These are phyloP conservation scores for Paracamarosporium sp. DNA, from an alignment of 2,329 filamentous ascomycete genomes.

Conservation along the genomic window DNA sequence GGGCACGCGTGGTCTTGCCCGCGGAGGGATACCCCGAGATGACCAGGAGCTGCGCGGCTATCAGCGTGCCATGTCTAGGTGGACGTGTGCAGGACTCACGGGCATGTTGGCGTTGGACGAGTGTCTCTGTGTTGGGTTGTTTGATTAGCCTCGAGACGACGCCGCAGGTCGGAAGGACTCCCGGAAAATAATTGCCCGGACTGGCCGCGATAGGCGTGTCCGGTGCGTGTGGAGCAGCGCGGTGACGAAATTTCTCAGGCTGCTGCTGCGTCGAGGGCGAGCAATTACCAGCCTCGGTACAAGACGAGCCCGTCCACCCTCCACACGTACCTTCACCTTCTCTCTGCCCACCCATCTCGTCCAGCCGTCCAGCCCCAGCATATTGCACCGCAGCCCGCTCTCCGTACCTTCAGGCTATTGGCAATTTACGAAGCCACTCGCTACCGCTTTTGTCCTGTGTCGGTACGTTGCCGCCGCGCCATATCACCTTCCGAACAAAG, in stretches of 20 bases:
- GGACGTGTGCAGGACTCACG: slow-evolving; percentile 21
- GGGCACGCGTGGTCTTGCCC: slow-evolving; percentile 67
- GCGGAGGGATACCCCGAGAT: slow-evolving; percentile 69
- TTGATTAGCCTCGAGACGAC: slow-evolving; percentile 23
- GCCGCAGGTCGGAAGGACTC: slow-evolving; percentile 3
- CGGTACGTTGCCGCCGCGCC: slow-evolving; percentile 23
- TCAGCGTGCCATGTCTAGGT: slow-evolving; percentile 23
- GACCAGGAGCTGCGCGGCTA: slow-evolving; percentile 60
- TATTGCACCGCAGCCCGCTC: slow-evolving; percentile 15
- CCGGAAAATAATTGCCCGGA: slow-evolving; percentile 10
- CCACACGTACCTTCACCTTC: neutral
- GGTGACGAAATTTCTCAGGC: slow-evolving; percentile 18
- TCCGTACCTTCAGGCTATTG: slow-evolving; percentile 15
- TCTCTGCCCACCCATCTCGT: slow-evolving; percentile 9
- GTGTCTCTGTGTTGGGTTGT: too few relatives aligned
- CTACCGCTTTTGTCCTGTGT: slow-evolving; percentile 24
- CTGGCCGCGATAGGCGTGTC: neutral
- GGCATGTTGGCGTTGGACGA: slow-evolving; percentile 32
- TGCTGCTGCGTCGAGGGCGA: neutral
- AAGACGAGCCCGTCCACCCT: neutral
- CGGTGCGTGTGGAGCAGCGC: neutral
- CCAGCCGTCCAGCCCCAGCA: slow-evolving; percentile 7
- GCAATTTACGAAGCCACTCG: slow-evolving; percentile 25
- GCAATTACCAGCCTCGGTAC: slow-evolving; percentile 13
- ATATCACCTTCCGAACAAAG: slow-evolving; percentile 2